phyloP scores from a whole-genome alignment of 108 stramenopile genomes.

The Schizochytrium sp. region DNA sequence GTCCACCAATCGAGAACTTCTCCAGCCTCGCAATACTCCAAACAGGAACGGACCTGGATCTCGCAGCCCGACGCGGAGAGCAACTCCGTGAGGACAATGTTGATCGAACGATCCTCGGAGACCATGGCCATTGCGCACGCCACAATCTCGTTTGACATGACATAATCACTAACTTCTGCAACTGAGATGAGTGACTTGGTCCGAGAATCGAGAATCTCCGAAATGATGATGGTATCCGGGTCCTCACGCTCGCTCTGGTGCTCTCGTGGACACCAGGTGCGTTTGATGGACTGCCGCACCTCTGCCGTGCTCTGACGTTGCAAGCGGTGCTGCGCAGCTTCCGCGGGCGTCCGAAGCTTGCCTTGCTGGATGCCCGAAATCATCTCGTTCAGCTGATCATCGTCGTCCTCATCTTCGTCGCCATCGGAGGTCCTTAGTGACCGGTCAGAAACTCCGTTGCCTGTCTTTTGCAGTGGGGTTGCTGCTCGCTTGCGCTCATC shows the following conservation, averaged over 20 bases:
- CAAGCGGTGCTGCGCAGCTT: neutral
- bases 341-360: neutral
- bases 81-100: conserved; percentile 33
- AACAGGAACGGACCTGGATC: conserved; percentile 23
- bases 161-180: conserved; percentile 34
- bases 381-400: neutral
- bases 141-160: conserved; percentile 45
- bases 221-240: conserved; percentile 17
- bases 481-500: neutral
- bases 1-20: conserved; percentile 37
- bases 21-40: conserved; percentile 22
- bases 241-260: neutral
- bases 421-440: too few species aligned
- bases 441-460: too few species aligned
- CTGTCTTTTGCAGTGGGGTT: neutral
- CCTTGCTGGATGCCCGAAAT: neutral
- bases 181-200: conserved; percentile 38
- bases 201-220: conserved; percentile 45
- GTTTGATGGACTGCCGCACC: neutral
- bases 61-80: conserved; percentile 41
- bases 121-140: conserved; percentile 36
- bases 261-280: neutral
- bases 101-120: conserved; percentile 43
- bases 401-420: neutral
- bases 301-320: neutral